Percentiles rank a stretch among this genome's conserved stretches.
These are phyloP conservation scores for Zoysia japonica DNA, from an alignment of 176 grass and related monocot species.

Conservation along the genomic window DNA sequence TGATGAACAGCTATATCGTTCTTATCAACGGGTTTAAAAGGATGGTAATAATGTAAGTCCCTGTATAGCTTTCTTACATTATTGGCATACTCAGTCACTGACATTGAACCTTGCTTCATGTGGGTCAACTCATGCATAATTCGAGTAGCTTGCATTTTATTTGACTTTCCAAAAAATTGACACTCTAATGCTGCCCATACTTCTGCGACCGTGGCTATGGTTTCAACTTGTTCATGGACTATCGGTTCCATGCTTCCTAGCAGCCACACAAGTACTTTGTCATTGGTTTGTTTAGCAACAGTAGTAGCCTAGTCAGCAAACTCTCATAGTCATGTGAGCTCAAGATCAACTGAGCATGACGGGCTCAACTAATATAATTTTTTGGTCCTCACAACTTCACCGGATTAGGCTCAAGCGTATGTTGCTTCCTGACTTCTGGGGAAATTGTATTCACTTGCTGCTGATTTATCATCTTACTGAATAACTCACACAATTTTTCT, in stretches of 20 bases:
- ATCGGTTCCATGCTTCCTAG: conserved; percentile 5
- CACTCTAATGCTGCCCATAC: not conserved
- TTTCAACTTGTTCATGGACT: not conserved
- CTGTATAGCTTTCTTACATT: not conserved
- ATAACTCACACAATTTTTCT: not conserved
- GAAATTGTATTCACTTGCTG: no score
- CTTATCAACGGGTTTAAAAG: not conserved
- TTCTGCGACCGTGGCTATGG: not conserved
- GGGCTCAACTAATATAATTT: conserved; percentile 8
- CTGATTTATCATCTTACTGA: not conserved
- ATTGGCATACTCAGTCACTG: not conserved
- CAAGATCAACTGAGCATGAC: not conserved
- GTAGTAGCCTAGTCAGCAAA: not conserved
- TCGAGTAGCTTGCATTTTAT: conserved; percentile 7
- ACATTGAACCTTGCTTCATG: not conserved
- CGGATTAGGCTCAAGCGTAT: not conserved
- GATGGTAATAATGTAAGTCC: not conserved
- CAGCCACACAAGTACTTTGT: not conserved
- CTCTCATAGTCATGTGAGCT: not conserved
- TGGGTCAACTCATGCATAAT: not conserved
- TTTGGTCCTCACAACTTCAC: not conserved
- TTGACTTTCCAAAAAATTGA: not conserved
- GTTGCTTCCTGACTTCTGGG: not conserved
- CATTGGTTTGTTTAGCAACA: not conserved
- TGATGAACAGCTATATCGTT: not conserved